Evolutionary conservation across 192 early-diverging fungal species (phyloP), one percentile per base, ranked within the genome.

Genomic region (Phlyctochytrium arcticum): DNA sequence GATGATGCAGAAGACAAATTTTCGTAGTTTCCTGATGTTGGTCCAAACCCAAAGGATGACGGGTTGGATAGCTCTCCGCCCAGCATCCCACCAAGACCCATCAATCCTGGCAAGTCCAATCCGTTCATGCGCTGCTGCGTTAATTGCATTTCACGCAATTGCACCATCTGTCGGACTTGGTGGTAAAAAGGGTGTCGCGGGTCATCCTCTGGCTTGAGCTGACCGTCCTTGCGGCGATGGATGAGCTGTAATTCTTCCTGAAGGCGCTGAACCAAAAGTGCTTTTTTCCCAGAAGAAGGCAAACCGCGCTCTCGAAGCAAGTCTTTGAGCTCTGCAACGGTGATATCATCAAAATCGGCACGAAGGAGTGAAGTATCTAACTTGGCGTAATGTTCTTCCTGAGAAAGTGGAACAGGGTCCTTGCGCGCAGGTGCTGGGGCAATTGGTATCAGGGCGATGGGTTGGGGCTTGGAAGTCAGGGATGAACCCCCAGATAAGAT

Each of bases 301-400:
- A 87, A 82, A 1, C 85, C 81, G 26, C 89, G 78, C 50, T 85
- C 76, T 30, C 85, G 59, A 24, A 90, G 63, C 76, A 88, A 82
- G 36, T 90, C 88, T 54, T 90, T 90, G 17, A 90, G 70, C 67
- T 90, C 89, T 4, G 77, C 70, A 0, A 90, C 89, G 0, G 89
- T 90, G 17, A 90, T 82, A 65, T 90, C 89, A 31, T 88, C 82
- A 72, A 90, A 89, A 36, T 90, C 77, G 6, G 85, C 79, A 10
- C 70, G 74, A 44, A 79, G 76, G 54, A 90, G 74, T 30, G 82
- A 79, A 44, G 85, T 80, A 62, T 90, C 83, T 23, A 90, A 62
- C 46, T 72, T 75, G 2, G 49, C 57, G 57, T 75, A 57, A 19
- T 70, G 70, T 56, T 75, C 62, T 10, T 70, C 21, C 35, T 19